phyloP scores from a whole-genome alignment of 2,329 filamentous ascomycete species.

The Ramularia endophylla region DNA sequence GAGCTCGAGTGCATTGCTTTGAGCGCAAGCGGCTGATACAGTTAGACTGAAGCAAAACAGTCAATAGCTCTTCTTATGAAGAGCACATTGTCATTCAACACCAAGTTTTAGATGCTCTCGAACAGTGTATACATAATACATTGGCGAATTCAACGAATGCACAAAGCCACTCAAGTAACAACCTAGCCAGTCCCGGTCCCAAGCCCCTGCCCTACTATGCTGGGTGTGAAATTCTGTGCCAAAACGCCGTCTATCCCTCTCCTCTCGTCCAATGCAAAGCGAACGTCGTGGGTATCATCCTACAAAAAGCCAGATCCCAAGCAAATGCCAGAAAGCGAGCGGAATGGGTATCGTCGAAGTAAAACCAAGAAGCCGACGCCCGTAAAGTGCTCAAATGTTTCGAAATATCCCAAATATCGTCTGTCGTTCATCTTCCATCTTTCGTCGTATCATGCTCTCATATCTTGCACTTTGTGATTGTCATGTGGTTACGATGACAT shows the following conservation, averaged over 20 bases:
- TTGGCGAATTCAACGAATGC: background rate
- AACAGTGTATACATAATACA: background rate
- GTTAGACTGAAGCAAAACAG: too few relatives aligned
- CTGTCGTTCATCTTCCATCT: conserved; percentile 2
- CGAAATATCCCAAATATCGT: background rate
- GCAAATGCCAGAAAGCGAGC: conserved; percentile 12
- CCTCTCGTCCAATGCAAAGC: background rate
- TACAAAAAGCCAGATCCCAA: background rate
- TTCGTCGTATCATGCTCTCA: conserved; percentile 1
- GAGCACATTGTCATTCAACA: too few relatives aligned
- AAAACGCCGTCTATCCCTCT: background rate
- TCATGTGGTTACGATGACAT: conserved; percentile 24
- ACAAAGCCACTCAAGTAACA: background rate
- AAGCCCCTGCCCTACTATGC: too few relatives aligned
- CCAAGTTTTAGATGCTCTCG: too few relatives aligned
- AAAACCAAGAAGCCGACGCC: conserved; percentile 1
- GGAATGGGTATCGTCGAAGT: conserved; percentile 19
- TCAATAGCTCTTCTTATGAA: too few relatives aligned
- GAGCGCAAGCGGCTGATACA: conserved; percentile 9
- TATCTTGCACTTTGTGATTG: background rate
- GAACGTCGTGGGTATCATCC: conserved; percentile 5
- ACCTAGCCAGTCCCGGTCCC: too few relatives aligned
- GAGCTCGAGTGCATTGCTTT: conserved; percentile 86
- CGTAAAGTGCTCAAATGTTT: background rate
- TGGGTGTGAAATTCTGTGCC: too few relatives aligned